Percentiles rank a stretch among this genome's conserved stretches.
These are phyloP conservation scores for Solanum tarapatanum DNA, from an alignment of 257 asterid species.

Conservation along the genomic window DNA sequence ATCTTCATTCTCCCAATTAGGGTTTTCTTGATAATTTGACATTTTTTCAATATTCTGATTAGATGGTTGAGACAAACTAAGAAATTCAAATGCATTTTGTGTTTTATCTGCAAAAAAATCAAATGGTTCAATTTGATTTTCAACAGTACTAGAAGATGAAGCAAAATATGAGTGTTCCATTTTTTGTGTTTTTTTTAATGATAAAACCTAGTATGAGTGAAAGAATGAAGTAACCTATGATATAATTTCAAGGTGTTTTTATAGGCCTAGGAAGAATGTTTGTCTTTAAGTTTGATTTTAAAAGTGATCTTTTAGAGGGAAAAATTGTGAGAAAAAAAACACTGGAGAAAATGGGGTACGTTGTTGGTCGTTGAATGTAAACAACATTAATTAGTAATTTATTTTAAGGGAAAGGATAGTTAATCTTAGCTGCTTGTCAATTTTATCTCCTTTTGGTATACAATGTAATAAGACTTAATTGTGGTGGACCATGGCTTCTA, in stretches of 20 bases:
- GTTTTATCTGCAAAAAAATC: constrained; percentile 40
- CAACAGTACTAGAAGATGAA: not conserved
- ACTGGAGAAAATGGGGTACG: constrained; percentile 7
- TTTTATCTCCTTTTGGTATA: constrained; percentile 25
- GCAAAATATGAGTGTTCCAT: constrained; percentile 21
- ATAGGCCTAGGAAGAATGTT: constrained; percentile 13
- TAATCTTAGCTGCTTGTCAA: constrained; percentile 20
- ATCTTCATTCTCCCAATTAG: constrained; percentile 12
- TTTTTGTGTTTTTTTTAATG: not conserved
- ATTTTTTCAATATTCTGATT: not conserved
- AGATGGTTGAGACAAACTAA: not conserved
- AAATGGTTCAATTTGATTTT: constrained; percentile 20
- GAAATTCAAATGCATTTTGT: not conserved
- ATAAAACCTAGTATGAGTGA: not conserved
- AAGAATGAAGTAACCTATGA: not conserved
- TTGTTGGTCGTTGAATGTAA: constrained; percentile 32
- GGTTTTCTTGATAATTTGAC: not conserved
- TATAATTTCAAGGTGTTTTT: constrained; percentile 15
- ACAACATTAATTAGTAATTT: constrained; percentile 12
- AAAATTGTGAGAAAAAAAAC: constrained; percentile 4
- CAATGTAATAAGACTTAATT: constrained; percentile 27
- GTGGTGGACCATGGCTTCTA: constrained; percentile 37
- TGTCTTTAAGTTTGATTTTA: not conserved
- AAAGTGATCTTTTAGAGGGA: not conserved
- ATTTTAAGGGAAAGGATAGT: constrained; percentile 5